Evolutionary conservation across 1,284 basidiomycete genomes (phyloP).

Genomic region (Naganishia cerealis): DNA sequence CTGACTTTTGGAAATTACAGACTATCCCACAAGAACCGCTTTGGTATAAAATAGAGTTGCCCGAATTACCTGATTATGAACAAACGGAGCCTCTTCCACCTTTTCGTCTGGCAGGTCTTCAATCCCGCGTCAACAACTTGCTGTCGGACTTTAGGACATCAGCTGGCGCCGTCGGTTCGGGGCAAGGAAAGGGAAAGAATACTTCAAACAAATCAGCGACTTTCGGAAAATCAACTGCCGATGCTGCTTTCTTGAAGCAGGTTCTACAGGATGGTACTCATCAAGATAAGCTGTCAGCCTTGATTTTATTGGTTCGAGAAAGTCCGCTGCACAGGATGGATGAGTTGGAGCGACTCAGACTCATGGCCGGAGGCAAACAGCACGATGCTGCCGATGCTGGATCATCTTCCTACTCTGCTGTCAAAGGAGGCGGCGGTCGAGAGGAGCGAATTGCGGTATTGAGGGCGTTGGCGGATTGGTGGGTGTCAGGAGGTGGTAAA

Average conservation of each 20-base stretch:
- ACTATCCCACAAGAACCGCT: slow-evolving; percentile 35
- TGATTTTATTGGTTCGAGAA: slow-evolving; percentile 86
- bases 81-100: slow-evolving; percentile 42
- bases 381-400: slow-evolving; percentile 43
- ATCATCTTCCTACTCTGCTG: slow-evolving; percentile 35
- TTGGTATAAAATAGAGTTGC: slow-evolving; percentile 34
- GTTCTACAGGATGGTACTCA: slow-evolving; percentile 85
- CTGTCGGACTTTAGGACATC: slow-evolving; percentile 37
- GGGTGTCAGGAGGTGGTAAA: slow-evolving; percentile 83
- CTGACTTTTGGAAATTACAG: not conserved
- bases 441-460: slow-evolving; percentile 89
- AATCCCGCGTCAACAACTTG: slow-evolving; percentile 40
- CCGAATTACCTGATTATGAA: slow-evolving; percentile 26
- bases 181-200: slow-evolving; percentile 42
- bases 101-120: slow-evolving; percentile 43
- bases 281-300: slow-evolving; percentile 86
- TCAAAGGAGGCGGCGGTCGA: slow-evolving; percentile 60
- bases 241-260: slow-evolving; percentile 76
- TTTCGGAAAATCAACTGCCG: slow-evolving; percentile 59
- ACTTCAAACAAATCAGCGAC: slow-evolving; percentile 41
- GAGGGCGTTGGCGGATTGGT: slow-evolving; percentile 93
- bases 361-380: slow-evolving; percentile 75
- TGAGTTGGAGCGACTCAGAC: slow-evolving; percentile 72
- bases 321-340: slow-evolving; percentile 86
- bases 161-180: slow-evolving; percentile 32